Conservation (phyloP, 129 eudicot genomes). For the Heracleum sosnowskyi region DNA sequence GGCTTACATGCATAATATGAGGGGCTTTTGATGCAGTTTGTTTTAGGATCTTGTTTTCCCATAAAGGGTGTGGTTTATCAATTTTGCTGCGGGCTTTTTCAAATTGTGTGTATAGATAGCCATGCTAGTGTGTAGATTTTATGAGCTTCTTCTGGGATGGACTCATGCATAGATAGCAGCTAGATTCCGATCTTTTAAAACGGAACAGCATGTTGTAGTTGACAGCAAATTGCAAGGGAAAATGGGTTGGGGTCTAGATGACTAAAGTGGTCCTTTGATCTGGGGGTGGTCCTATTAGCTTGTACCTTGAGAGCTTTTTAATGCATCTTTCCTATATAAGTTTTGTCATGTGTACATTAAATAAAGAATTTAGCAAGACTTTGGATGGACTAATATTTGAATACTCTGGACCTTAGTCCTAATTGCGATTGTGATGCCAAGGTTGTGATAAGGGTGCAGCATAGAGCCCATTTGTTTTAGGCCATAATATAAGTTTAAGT, state of each 20-base stretch:
- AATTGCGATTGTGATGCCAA: too few species aligned
- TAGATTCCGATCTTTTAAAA: constrained; percentile 42
- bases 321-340: neutral
- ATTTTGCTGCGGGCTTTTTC: constrained; percentile 25
- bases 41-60: constrained; percentile 11
- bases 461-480: neutral
- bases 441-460: neutral
- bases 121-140: constrained; percentile 25
- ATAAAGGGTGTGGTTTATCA: constrained; percentile 18
- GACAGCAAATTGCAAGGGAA: constrained; percentile 7
- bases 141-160: constrained; percentile 22
- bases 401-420: neutral
- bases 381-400: neutral
- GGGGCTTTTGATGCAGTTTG: constrained; percentile 3
- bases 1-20: constrained; percentile 58
- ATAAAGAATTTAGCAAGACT: neutral
- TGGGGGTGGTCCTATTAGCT: constrained; percentile 1
- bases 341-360: neutral
- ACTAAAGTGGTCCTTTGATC: constrained; percentile 3
- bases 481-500: too few species aligned
- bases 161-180: constrained; percentile 31
- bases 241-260: constrained; percentile 7
- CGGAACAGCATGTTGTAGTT: constrained; percentile 42
- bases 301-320: neutral
- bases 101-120: constrained; percentile 50